Percentiles rank a stretch among this genome's conserved stretches.
These are phyloP conservation scores for Astrocystis sublimbata DNA, from an alignment of 495 filamentous ascomycete species.

Conservation along the genomic window DNA sequence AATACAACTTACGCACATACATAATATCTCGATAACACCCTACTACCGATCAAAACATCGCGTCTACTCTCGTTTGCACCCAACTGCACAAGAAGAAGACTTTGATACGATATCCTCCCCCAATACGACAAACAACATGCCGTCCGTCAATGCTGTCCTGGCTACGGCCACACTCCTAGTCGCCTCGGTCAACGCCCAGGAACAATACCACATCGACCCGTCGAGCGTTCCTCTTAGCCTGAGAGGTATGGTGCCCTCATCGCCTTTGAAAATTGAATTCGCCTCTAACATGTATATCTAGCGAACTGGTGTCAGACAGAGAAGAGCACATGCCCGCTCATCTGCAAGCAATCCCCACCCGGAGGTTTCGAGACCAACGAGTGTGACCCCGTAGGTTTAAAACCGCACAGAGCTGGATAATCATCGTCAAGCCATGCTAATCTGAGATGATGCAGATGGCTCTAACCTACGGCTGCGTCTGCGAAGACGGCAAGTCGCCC, in stretches of 20 bases:
- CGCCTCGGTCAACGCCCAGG: slow-evolving; percentile 45
- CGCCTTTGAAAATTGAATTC: neutral
- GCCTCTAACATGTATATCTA: slow-evolving; percentile 38
- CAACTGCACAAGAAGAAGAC: neutral
- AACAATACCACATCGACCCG: slow-evolving; percentile 46
- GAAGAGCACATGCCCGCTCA: slow-evolving; percentile 66
- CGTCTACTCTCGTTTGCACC: slow-evolving; percentile 6
- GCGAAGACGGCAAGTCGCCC: slow-evolving; percentile 68
- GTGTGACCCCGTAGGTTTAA: slow-evolving; percentile 63
- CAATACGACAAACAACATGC: slow-evolving; percentile 39
- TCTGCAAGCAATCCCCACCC: slow-evolving; percentile 70
- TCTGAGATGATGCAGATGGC: slow-evolving; percentile 51
- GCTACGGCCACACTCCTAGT: slow-evolving; percentile 47
- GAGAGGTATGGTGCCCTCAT: slow-evolving; percentile 35
- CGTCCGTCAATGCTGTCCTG: slow-evolving; percentile 45
- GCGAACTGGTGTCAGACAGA: slow-evolving; percentile 72
- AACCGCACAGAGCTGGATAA: neutral
- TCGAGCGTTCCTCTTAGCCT: slow-evolving; percentile 34
- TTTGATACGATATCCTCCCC: neutral
- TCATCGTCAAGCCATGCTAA: neutral
- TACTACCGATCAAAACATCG: neutral
- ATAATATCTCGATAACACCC: slow-evolving; percentile 21
- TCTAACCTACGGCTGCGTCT: slow-evolving; percentile 72
- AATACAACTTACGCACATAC: too few species aligned
- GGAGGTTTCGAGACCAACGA: slow-evolving; percentile 57